These are phyloP conservation scores for Lanmaoa pseudosensibilis DNA, from an alignment of 768 basidiomycete species.

Conservation along the genomic window DNA sequence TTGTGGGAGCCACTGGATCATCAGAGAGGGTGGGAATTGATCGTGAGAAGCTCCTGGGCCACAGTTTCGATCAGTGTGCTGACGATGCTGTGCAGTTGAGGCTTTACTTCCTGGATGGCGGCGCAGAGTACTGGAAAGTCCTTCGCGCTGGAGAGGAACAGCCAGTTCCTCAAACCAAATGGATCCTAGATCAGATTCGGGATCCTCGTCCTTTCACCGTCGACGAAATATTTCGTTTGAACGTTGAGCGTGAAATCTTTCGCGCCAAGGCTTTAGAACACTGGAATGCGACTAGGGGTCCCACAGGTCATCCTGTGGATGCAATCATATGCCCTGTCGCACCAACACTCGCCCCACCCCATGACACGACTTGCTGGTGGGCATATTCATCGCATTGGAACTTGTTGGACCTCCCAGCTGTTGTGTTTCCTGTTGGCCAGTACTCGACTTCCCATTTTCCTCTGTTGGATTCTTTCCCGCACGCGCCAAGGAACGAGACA, in stretches of 20 bases:
- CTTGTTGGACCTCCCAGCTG: conserved; percentile 48
- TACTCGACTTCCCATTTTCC: conserved; percentile 27
- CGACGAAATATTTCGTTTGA: conserved; percentile 46
- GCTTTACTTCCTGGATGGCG: conserved; percentile 52
- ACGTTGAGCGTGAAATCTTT: conserved; percentile 43
- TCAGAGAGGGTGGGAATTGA: conserved; percentile 45
- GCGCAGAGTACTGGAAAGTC: conserved; percentile 43
- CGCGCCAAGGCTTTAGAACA: conserved; percentile 40
- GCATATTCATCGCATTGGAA: conserved; percentile 55
- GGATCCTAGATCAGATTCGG: conserved; percentile 44
- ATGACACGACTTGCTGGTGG: conserved; percentile 50
- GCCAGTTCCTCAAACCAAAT: conserved; percentile 43
- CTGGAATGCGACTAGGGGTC: conserved; percentile 42
- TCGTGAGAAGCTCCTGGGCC: conserved; percentile 31
- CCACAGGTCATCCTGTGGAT: conserved; percentile 48
- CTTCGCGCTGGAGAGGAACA: conserved; percentile 35
- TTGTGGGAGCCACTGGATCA: conserved; percentile 48
- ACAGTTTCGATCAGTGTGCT: conserved; percentile 11
- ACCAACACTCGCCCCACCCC: conserved; percentile 48
- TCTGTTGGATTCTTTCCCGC: conserved; percentile 12
- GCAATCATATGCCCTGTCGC: conserved; percentile 48
- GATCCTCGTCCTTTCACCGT: conserved; percentile 38
- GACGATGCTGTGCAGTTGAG: conserved; percentile 33
- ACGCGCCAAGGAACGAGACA: conserved; percentile 34
- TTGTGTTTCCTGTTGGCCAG: conserved; percentile 47